Evolutionary conservation across 192 early-diverging fungal genomes (phyloP).

Genomic region (Diversispora eburnea): DNA sequence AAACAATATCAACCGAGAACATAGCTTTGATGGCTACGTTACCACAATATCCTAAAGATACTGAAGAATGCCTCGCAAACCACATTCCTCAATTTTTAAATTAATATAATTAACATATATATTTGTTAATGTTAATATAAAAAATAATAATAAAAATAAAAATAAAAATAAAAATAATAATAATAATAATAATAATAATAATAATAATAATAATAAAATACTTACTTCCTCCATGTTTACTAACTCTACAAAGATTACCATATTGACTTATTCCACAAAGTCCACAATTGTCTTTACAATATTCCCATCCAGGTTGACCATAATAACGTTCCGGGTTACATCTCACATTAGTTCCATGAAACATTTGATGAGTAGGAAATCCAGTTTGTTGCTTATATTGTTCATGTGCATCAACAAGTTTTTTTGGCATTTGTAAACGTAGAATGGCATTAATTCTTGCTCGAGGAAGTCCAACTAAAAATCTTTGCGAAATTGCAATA

Average conservation of each 20-base stretch:
- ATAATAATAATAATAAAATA: not conserved
- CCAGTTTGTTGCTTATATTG: not conserved
- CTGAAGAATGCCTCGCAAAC: not conserved
- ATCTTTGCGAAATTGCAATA: not conserved
- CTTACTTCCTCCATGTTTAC: not conserved
- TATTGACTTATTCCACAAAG: not conserved
- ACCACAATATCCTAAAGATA: not conserved
- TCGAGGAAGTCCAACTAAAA: not conserved
- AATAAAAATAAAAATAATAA: too few relatives aligned
- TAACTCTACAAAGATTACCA: not conserved
- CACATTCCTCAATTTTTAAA: slow-evolving; percentile 1
- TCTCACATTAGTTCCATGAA: not conserved
- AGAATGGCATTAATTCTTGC: not conserved
- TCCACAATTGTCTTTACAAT: slow-evolving; percentile 2
- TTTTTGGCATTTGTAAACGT: not conserved
- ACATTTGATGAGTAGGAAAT: slow-evolving; percentile 6
- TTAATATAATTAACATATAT: not conserved
- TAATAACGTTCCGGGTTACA: not conserved
- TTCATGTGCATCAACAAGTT: slow-evolving; percentile 19
- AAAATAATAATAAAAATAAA: too few relatives aligned
- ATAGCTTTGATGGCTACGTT: not conserved
- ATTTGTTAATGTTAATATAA: not conserved
- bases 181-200: too few relatives aligned
- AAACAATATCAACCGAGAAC: not conserved
- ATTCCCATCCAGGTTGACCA: not conserved